These are phyloP conservation scores for Colletotrichum tabaci DNA, from an alignment of 2,329 filamentous ascomycete species.

Conservation along the genomic window DNA sequence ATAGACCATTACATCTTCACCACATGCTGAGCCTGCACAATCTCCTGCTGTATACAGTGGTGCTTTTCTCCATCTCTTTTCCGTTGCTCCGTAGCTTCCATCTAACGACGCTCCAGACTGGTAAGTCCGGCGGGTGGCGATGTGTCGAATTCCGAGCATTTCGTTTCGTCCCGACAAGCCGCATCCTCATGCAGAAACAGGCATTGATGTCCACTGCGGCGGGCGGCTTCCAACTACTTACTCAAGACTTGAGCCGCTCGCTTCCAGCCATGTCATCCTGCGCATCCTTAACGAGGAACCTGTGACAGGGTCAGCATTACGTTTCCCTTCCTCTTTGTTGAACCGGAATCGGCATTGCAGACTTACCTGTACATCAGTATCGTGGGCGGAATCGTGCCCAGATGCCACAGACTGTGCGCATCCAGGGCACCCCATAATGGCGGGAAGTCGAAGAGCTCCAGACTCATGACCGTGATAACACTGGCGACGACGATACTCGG, in stretches of 20 bases:
- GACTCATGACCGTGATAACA: constrained; percentile 93
- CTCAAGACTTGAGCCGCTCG: constrained; percentile 79
- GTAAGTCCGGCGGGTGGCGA: not conserved
- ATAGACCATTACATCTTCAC: constrained; percentile 32
- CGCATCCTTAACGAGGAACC: constrained; percentile 89
- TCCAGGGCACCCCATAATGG: constrained; percentile 87
- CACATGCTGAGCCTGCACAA: not conserved
- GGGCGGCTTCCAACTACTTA: too few relatives aligned
- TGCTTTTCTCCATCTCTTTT: not conserved
- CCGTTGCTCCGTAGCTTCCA: not conserved
- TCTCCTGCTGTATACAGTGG: not conserved
- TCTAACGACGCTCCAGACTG: not conserved
- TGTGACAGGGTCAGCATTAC: constrained; percentile 53
- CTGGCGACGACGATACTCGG: constrained; percentile 92
- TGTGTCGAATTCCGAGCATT: not conserved
- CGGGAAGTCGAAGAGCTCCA: constrained; percentile 95
- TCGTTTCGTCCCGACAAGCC: not conserved
- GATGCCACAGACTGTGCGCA: constrained; percentile 96
- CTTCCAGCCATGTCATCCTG: constrained; percentile 82
- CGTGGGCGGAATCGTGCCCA: constrained; percentile 90
- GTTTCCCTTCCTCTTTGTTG: not conserved
- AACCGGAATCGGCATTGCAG: not conserved
- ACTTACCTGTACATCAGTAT: constrained; percentile 96
- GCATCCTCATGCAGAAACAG: too few relatives aligned
- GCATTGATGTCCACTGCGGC: too few relatives aligned